These are phyloP conservation scores for Exophiala bonariae DNA, from an alignment of 2,329 filamentous ascomycete species.

Conservation along the genomic window DNA sequence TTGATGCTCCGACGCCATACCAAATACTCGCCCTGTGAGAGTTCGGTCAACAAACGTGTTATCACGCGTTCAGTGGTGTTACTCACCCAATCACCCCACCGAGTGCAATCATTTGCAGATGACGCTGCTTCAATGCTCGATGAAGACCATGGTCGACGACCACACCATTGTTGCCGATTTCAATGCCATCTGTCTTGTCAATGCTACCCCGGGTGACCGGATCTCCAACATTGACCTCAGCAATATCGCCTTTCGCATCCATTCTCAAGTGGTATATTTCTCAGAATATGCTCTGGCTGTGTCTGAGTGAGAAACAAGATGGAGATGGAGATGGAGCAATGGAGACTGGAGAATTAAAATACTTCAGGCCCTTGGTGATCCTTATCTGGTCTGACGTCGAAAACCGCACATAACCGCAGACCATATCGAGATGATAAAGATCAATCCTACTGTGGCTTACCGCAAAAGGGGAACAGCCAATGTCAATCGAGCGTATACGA, in stretches of 20 bases:
- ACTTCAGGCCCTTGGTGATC: too few species aligned
- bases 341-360: too few species aligned
- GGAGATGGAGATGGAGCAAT: too few species aligned
- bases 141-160: slow-evolving; percentile 16
- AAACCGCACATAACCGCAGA: too few species aligned
- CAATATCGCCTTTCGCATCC: slow-evolving; percentile 3
- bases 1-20: slow-evolving; percentile 5
- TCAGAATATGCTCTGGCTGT: too few species aligned
- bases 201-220: background rate
- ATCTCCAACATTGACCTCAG: background rate
- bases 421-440: too few species aligned
- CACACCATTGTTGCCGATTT: slow-evolving; percentile 2
- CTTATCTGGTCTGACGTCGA: too few species aligned
- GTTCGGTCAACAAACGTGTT: too few species aligned
- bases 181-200: slow-evolving; percentile 5
- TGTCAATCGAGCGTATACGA: too few species aligned
- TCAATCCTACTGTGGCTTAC: too few species aligned
- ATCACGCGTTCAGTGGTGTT: slow-evolving; percentile 46
- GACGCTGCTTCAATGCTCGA: slow-evolving; percentile 32
- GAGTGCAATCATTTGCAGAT: slow-evolving; percentile 27
- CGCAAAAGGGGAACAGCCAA: too few species aligned
- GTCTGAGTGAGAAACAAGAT: too few species aligned
- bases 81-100: slow-evolving; percentile 41
- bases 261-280: background rate
- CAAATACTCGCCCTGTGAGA: slow-evolving; percentile 9